A percentile compares a stretch with the other conserved stretches of the same genome.
Conservation (phyloP, 192 early-diverging fungal genomes). For the Coemansia brasiliensis region DNA sequence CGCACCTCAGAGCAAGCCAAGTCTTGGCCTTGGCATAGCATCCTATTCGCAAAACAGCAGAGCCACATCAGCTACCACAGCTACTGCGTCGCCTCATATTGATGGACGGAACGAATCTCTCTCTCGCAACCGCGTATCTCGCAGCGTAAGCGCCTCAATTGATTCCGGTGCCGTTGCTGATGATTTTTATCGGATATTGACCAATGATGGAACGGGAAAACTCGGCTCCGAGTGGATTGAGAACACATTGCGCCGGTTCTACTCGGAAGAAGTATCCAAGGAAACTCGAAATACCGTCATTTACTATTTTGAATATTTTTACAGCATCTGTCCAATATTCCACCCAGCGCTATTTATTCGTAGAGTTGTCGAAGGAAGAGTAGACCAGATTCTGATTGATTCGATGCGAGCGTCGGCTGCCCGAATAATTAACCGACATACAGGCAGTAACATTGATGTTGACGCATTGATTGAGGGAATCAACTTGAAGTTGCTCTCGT, state of each 20-base stretch:
- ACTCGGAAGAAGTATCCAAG: conserved; percentile 36
- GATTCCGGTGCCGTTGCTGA: neutral
- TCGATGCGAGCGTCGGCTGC: conserved; percentile 40
- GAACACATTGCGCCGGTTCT: conserved; percentile 34
- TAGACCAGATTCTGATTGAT: conserved; percentile 36
- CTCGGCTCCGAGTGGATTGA: neutral
- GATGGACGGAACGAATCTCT: neutral
- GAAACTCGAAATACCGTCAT: conserved; percentile 33
- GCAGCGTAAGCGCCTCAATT: neutral
- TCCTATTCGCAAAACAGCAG: conserved; percentile 8
- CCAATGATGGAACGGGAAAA: neutral
- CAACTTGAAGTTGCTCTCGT: conserved; percentile 21
- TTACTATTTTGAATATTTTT: conserved; percentile 50
- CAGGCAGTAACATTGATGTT: conserved; percentile 29
- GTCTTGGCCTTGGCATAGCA: neutral
- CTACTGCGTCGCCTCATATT: conserved; percentile 1
- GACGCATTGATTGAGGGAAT: conserved; percentile 25
- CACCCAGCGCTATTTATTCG: conserved; percentile 41
- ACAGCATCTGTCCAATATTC: conserved; percentile 44
- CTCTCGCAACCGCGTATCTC: neutral
- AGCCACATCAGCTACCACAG: conserved; percentile 1
- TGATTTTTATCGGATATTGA: conserved; percentile 5
- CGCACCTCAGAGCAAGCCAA: too few relatives aligned
- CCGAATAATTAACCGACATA: conserved; percentile 28
- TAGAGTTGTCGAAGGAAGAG: conserved; percentile 34